Evolutionary conservation across 2,329 filamentous ascomycete genomes (phyloP), one percentile per base, ranked within the genome.

Genomic region (Davidsoniella virescens): DNA sequence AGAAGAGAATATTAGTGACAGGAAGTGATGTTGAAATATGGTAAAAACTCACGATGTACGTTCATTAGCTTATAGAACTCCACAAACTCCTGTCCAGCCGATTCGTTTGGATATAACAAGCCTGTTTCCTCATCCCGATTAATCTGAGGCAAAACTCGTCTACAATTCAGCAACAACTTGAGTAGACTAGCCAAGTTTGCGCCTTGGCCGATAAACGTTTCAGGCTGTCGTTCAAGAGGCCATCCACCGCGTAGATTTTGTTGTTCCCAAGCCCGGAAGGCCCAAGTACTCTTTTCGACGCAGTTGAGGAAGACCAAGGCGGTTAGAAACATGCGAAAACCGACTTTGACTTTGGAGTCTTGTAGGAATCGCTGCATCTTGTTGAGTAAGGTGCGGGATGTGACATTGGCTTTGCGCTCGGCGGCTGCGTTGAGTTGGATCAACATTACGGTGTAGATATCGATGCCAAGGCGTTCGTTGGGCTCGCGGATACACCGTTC

Each of bases 251-350:
- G 69, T 23, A 80, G 68, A 46, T 73, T 72, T 50, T 76, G 70
- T 59, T 80, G 74, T 56, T 80, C 76, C 76, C 77, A 82, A 2
- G 75, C 76, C 55, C 80, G 79, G 64, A 81, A 81, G 1, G 75
- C 73, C 78, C 78, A 82, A 0, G 77, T 81, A 0, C 76, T 77
- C 63, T 81, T 82, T 59, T 82, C 78, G 12, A 81, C 68, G 55
- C 76, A 80, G 58, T 79, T 80, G 44, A 82, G 69, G 54, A 81
- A 72, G 49, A 82, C 72, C 50, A 82, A 61, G 2, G 75, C 71
- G 2, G 76, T 72, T 18, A 81, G 69, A 57, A 78, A 81, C 62
- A 78, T 73, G 55, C 71, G 71, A 57, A 78, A 79, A 29, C 72
- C 72, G 49, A 76, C 69, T 56, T 71, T 75, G 51, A 69, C 70